phyloP scores from a whole-genome alignment of 129 eudicot genomes.

The Ambrosia trifida region DNA sequence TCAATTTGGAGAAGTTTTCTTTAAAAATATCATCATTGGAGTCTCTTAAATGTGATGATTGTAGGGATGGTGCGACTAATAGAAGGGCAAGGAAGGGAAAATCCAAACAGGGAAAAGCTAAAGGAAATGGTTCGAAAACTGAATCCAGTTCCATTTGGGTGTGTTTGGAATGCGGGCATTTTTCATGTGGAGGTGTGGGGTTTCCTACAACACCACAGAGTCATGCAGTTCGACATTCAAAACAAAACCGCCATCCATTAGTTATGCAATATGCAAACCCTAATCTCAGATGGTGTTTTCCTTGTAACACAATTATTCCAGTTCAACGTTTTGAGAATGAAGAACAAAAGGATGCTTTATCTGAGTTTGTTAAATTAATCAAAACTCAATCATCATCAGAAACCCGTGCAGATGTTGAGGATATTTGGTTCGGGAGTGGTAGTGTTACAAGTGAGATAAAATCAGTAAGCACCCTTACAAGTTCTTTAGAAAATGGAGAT shows the following conservation, averaged over 20 bases:
- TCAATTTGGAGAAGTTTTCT: constrained; percentile 57
- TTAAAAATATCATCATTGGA: constrained; percentile 44
- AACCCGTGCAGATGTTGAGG: constrained; percentile 62
- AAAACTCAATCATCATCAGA: constrained; percentile 47
- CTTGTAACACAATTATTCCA: constrained; percentile 59
- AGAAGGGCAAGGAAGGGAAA: constrained; percentile 51
- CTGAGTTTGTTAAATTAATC: constrained; percentile 55
- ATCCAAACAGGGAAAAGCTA: constrained; percentile 65
- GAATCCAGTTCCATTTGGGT: constrained; percentile 65
- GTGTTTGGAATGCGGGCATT: constrained; percentile 88
- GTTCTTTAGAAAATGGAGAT: constrained; percentile 29
- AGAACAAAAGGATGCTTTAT: constrained; percentile 51
- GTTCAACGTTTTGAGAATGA: constrained; percentile 42
- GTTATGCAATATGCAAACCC: constrained; percentile 61
- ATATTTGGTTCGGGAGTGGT: constrained; percentile 74
- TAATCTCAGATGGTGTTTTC: constrained; percentile 83
- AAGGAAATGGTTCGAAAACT: constrained; percentile 54
- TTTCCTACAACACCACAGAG: constrained; percentile 71
- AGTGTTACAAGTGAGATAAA: constrained; percentile 43
- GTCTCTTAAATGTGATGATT: constrained; percentile 69
- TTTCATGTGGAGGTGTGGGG: constrained; percentile 86
- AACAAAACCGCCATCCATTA: constrained; percentile 60
- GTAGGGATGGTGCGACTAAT: constrained; percentile 56
- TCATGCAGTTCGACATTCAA: constrained; percentile 81
- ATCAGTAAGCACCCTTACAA: constrained; percentile 31